Conservation (phyloP, 176 grass and related monocot species). For the Miscanthus lutarioriparius region DNA sequence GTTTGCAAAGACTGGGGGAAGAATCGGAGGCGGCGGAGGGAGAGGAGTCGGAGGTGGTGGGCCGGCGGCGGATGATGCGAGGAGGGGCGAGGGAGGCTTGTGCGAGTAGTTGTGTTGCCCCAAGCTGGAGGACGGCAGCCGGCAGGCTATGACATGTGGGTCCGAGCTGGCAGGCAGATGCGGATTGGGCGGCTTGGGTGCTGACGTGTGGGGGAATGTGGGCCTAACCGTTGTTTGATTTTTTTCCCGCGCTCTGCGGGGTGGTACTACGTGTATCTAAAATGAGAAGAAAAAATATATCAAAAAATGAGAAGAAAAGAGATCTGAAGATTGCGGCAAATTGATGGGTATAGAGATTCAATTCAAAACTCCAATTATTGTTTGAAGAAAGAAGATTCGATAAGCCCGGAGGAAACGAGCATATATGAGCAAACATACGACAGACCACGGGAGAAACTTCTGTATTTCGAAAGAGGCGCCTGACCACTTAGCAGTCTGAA, state of each 20-base stretch:
- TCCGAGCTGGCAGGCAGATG: not conserved
- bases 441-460: too few relatives aligned
- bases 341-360: not conserved
- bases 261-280: not conserved
- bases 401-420: too few relatives aligned
- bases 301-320: too few relatives aligned
- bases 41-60: not conserved
- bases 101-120: not conserved
- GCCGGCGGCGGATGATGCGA: constrained; percentile 47
- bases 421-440: too few relatives aligned
- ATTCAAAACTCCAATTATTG: not conserved
- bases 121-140: not conserved
- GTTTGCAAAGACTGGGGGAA: not conserved
- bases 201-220: not conserved
- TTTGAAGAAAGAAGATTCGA: not conserved
- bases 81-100: not conserved
- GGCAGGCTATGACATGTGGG: constrained; percentile 12
- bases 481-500: not conserved
- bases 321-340: not conserved
- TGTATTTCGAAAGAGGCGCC: not conserved
- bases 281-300: too few relatives aligned
- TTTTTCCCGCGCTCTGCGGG: constrained; percentile 25
- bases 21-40: not conserved
- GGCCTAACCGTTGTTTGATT: not conserved
- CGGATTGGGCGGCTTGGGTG: not conserved